Conservation (phyloP, 805 yeast species). For the Sugiyamaella americana region DNA sequence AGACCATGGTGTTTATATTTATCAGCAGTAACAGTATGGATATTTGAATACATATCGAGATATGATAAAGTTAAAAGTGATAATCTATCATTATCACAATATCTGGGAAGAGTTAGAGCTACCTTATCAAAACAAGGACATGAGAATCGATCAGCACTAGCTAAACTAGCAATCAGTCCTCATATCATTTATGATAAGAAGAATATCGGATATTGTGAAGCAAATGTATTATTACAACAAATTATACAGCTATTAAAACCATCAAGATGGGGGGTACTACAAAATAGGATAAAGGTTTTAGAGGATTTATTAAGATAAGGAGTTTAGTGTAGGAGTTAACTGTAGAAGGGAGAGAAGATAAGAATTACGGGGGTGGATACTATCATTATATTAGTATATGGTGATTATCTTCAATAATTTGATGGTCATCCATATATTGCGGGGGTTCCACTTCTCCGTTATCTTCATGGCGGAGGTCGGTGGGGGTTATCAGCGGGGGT, state of each 20-base stretch:
- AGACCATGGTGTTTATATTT: conserved; percentile 22
- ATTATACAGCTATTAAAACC: conserved; percentile 11
- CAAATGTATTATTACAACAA: conserved; percentile 14
- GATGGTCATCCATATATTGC: too few relatives aligned
- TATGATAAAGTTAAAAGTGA: not conserved
- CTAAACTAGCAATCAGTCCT: not conserved
- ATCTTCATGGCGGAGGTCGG: too few relatives aligned
- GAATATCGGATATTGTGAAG: conserved; percentile 12
- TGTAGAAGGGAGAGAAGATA: not conserved
- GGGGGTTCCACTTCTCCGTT: too few relatives aligned
- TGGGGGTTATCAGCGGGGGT: not conserved
- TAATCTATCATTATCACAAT: conserved; percentile 3
- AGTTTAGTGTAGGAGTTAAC: not conserved
- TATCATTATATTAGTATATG: too few relatives aligned
- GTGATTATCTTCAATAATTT: too few relatives aligned
- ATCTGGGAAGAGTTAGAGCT: conserved; percentile 13
- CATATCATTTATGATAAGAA: conserved; percentile 6
- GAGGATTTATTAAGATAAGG: not conserved
- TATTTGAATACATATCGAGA: conserved; percentile 12
- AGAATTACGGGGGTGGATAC: too few relatives aligned
- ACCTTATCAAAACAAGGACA: conserved; percentile 6
- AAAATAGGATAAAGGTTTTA: not conserved
- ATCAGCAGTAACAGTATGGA: conserved; percentile 20
- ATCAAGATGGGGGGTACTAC: conserved; percentile 18
- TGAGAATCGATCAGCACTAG: not conserved